Evolutionary conservation across 306 rosid genomes (phyloP).

Genomic region (Hippophae tibetana): DNA sequence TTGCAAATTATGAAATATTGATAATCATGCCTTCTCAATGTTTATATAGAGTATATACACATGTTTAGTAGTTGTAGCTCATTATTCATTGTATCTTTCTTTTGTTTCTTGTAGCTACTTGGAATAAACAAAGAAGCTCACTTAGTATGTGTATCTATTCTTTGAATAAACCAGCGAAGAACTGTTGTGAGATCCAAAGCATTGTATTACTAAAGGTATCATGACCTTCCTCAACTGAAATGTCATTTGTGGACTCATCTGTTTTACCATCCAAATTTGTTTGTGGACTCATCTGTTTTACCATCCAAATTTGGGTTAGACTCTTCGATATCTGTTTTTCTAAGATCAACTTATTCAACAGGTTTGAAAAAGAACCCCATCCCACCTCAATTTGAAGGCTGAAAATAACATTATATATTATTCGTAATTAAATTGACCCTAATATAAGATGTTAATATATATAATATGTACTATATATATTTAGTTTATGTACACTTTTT

Average conservation of each 20-base stretch:
- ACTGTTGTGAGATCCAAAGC: constrained; percentile 29
- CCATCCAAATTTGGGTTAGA: constrained; percentile 37
- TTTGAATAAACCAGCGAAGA: too few relatives aligned
- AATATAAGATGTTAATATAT: too few relatives aligned
- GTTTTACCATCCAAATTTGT: constrained; percentile 30
- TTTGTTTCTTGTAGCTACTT: too few relatives aligned
- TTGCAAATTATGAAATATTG: constrained; percentile 42
- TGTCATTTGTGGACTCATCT: constrained; percentile 21
- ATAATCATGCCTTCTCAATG: neutral
- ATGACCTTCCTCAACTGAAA: constrained; percentile 38
- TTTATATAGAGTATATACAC: neutral
- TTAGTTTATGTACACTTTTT: too few relatives aligned
- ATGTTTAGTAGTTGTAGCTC: neutral
- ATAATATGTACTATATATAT: too few relatives aligned
- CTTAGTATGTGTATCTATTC: too few relatives aligned
- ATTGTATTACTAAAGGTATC: constrained; percentile 55
- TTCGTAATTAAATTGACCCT: too few relatives aligned
- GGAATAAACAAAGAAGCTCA: too few relatives aligned
- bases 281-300: constrained; percentile 21
- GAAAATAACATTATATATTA: too few relatives aligned
- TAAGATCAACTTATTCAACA: too few relatives aligned
- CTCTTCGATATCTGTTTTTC: constrained; percentile 17
- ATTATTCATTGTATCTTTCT: neutral
- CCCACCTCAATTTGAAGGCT: too few relatives aligned
- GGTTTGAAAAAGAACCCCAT: too few relatives aligned